Evolutionary conservation across 208 protist genomes (phyloP).

Genomic region (Crithidia sp.): DNA sequence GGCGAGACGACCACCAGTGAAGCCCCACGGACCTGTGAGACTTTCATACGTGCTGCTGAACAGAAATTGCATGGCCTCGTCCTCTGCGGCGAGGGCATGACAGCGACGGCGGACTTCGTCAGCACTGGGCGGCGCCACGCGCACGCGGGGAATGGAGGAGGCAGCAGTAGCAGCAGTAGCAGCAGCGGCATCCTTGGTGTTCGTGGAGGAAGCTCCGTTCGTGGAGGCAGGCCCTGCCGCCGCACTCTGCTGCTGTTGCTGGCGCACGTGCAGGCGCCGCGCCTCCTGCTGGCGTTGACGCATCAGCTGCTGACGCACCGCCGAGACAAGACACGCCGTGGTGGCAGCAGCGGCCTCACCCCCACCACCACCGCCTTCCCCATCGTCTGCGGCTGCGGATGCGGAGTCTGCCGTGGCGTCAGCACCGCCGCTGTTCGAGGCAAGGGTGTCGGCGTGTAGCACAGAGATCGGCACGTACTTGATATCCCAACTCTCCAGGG

Average conservation of each 20-base stretch:
- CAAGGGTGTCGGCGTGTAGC: conserved; percentile 30
- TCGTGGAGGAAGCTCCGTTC: no score
- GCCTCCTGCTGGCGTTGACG: conserved; percentile 8
- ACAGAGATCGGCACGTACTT: conserved; percentile 48
- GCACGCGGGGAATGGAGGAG: neutral
- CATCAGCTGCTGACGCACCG: conserved; percentile 13
- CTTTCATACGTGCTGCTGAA: conserved; percentile 25
- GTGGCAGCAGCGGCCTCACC: conserved; percentile 6
- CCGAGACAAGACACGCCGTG: neutral
- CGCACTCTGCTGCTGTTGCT: neutral
- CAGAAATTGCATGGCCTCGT: conserved; percentile 29
- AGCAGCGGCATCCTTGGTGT: no score
- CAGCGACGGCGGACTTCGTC: conserved; percentile 26
- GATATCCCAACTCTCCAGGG: conserved; percentile 56
- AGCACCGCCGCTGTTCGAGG: conserved; percentile 14
- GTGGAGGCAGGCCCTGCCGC: neutral
- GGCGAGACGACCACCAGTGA: conserved; percentile 20
- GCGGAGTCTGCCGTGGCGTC: conserved; percentile 8
- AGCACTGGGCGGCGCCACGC: neutral
- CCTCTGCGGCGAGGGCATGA: conserved; percentile 19
- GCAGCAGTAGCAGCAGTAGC: neutral
- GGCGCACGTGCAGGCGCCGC: neutral
- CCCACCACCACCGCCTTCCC: conserved; percentile 11
- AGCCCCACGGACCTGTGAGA: conserved; percentile 35
- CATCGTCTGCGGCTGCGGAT: neutral